Evolutionary conservation across 192 early-diverging fungal species (phyloP), one percentile per base, ranked within the genome.

Genomic region (Coemansia reversa): DNA sequence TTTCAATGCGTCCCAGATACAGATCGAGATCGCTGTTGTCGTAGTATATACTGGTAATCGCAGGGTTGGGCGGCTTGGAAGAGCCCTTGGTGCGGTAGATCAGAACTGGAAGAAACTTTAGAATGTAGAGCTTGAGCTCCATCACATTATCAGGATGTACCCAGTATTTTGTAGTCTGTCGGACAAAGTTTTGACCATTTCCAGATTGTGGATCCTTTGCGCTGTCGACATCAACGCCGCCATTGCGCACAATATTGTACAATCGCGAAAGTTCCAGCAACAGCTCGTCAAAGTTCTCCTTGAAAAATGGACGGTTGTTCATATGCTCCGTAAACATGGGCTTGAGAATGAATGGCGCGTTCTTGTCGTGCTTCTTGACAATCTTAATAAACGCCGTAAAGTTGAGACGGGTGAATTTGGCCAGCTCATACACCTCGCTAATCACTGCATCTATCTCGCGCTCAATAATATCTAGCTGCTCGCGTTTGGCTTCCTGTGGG

Each of bases 281-380:
- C 14, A 97, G 82, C 23, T 78, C 70, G 62, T 97, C 94, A 79
- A 92, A 94, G 65, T 92, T 88, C 64, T 92, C 86, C 69, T 90
- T 89, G 78, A 87, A 90, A 67, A 95, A 94, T 7, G 91, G 86
- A n/a, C 86, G 79, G 73, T 76, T 84, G 83, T 95, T 92, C 63
- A 98, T 76, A 64, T 90, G 83, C 75, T 91, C 80, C 84, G 86
- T 84, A 75, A 91, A 90, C 83, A 92, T 71, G 27, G 91, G 86
- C 74, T 91, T 81, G 28, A 98, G 76, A 30, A 86, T 77, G 67
- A 87, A 93, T 8, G 83, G 86, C 45, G 95, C 94, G 81, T 94
- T 89, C 87, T 96, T 95, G 83, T 99, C 96, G 75, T 99, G 97
- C 81, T 99, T 99, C 81, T 99, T 99, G 73, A 99, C 85, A 68